Evolutionary conservation across 257 asterid species (phyloP).

Genomic region (Nicotiana benthamiana): DNA sequence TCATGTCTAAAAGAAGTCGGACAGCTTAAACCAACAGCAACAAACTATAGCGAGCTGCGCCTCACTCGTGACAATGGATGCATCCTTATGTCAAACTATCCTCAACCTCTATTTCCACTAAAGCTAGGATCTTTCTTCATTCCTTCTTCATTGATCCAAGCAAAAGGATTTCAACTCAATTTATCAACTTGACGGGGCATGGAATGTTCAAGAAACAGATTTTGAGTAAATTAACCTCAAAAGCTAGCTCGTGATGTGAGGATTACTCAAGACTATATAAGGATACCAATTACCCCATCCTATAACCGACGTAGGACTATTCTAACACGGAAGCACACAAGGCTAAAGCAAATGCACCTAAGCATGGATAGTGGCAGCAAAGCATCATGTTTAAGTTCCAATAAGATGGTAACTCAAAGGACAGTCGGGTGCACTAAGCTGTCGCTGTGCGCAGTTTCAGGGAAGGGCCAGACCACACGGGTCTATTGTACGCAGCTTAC

Average conservation of each 20-base stretch:
- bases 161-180: background rate
- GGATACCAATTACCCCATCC: background rate
- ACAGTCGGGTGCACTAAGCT: no score
- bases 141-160: background rate
- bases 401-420: no score
- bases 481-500: no score
- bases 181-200: background rate
- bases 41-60: background rate
- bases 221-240: background rate
- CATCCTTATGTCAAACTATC: background rate
- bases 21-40: background rate
- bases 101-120: background rate
- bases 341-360: no score
- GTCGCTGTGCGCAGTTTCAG: no score
- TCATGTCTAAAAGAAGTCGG: background rate
- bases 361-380: no score
- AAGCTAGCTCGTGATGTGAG: background rate
- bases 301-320: no score
- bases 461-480: no score
- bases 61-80: background rate
- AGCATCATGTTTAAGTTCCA: no score
- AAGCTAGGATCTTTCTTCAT: background rate
- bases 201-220: background rate
- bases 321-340: no score
- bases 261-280: background rate